Percentiles rank a stretch among this genome's conserved stretches.
These are phyloP conservation scores for Toxicodendron radicans DNA, from an alignment of 345 rosid genomes.

Conservation along the genomic window DNA sequence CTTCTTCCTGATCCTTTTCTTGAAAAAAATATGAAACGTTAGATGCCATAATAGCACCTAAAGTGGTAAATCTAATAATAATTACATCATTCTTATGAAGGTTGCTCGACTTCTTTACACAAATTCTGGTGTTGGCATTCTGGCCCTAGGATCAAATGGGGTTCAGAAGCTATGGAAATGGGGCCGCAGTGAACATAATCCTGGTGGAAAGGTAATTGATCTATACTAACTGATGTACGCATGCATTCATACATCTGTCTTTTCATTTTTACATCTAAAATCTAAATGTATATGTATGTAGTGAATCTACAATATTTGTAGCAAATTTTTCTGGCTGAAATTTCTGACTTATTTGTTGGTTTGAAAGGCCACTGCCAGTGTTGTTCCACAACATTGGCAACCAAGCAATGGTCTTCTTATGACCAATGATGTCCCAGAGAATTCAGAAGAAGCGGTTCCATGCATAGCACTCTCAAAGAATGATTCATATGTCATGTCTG, in stretches of 20 bases:
- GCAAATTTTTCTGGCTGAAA: background rate
- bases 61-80: background rate
- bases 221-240: background rate
- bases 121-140: slow-evolving; percentile 48
- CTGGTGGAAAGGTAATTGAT: slow-evolving; percentile 47
- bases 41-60: background rate
- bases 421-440: slow-evolving; percentile 33
- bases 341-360: background rate
- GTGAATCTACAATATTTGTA: background rate
- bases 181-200: slow-evolving; percentile 54
- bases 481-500: slow-evolving; percentile 63
- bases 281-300: background rate
- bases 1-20: background rate
- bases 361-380: slow-evolving; percentile 29
- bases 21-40: background rate
- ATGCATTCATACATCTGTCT: background rate
- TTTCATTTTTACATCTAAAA: background rate
- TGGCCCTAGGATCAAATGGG: slow-evolving; percentile 52
- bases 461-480: slow-evolving; percentile 60
- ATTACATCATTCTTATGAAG: slow-evolving; percentile 26
- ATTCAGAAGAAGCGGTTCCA: slow-evolving; percentile 43
- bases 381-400: slow-evolving; percentile 33
- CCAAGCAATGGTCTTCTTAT: slow-evolving; percentile 34
- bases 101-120: slow-evolving; percentile 59
- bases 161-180: slow-evolving; percentile 58